Evolutionary conservation across 225 moss, liverwort and hornwort species (phyloP).

Genomic region (Physcomitrium patens): DNA sequence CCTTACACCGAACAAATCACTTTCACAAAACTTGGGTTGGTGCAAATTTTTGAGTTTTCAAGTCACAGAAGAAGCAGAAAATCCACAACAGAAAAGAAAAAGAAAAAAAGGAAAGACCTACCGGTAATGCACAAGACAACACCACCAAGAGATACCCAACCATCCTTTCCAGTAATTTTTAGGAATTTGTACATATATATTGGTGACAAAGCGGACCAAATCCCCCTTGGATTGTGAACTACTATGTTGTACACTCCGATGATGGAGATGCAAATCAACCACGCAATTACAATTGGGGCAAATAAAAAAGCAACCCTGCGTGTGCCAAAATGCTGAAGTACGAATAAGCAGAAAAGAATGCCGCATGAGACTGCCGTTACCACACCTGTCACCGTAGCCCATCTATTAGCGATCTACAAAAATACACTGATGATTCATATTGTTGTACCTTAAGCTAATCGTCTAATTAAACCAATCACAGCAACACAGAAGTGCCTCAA

Average conservation of each 20-base stretch:
- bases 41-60: too few species aligned
- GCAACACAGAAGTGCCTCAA: too few species aligned
- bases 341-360: conserved; percentile 60
- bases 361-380: conserved; percentile 60
- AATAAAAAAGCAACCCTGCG: conserved; percentile 64
- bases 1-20: too few species aligned
- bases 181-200: conserved; percentile 57
- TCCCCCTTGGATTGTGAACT: conserved; percentile 47
- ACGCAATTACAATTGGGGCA: conserved; percentile 67
- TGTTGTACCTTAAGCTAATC: too few species aligned
- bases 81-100: too few species aligned
- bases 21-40: too few species aligned
- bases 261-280: conserved; percentile 69
- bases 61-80: too few species aligned
- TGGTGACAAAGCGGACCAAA: conserved; percentile 88
- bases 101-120: conserved; percentile 19
- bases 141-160: conserved; percentile 84
- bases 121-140: conserved; percentile 87
- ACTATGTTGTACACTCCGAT: conserved; percentile 74
- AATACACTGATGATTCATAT: too few species aligned
- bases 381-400: conserved; percentile 35
- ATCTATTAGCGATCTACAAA: too few species aligned
- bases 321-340: conserved; percentile 70
- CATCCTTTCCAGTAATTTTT: conserved; percentile 57
- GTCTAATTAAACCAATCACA: too few species aligned